Evolutionary conservation across 495 filamentous ascomycete species (phyloP).

Genomic region (Penicillium longicatenatum): DNA sequence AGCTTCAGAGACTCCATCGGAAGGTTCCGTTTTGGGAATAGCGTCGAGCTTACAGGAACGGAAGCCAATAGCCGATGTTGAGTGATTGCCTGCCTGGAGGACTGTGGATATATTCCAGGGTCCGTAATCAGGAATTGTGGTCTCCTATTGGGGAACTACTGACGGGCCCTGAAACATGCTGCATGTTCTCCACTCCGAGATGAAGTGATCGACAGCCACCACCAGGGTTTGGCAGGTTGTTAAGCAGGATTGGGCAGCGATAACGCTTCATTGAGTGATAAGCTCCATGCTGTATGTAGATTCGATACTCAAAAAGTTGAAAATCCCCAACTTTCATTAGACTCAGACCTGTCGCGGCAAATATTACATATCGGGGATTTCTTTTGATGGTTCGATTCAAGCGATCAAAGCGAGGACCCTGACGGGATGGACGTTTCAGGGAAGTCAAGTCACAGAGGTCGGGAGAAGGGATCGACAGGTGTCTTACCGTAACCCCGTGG

Average conservation of each 20-base stretch:
- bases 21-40: slow-evolving; percentile 12
- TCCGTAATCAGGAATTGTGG: slow-evolving; percentile 10
- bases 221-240: slow-evolving; percentile 4
- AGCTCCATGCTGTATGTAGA: neutral
- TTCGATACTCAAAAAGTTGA: neutral
- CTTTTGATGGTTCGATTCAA: neutral
- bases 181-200: slow-evolving; percentile 13
- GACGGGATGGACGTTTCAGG: slow-evolving; percentile 20
- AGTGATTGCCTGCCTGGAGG: neutral
- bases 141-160: slow-evolving; percentile 1
- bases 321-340: neutral
- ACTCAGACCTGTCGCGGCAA: neutral
- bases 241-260: slow-evolving; percentile 1
- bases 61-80: slow-evolving; percentile 3
- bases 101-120: slow-evolving; percentile 1
- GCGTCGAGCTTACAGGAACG: slow-evolving; percentile 6
- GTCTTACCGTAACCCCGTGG: neutral
- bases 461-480: slow-evolving; percentile 20
- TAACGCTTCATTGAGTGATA: neutral
- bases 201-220: slow-evolving; percentile 21
- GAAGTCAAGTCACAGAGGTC: slow-evolving; percentile 7
- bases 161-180: slow-evolving; percentile 16
- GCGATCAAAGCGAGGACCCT: slow-evolving; percentile 11
- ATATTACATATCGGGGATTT: neutral
- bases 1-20: neutral